A percentile compares a stretch with the other conserved stretches of the same genome.
Conservation (phyloP, 495 filamentous ascomycete genomes). For the Podospora pseudocomata region DNA sequence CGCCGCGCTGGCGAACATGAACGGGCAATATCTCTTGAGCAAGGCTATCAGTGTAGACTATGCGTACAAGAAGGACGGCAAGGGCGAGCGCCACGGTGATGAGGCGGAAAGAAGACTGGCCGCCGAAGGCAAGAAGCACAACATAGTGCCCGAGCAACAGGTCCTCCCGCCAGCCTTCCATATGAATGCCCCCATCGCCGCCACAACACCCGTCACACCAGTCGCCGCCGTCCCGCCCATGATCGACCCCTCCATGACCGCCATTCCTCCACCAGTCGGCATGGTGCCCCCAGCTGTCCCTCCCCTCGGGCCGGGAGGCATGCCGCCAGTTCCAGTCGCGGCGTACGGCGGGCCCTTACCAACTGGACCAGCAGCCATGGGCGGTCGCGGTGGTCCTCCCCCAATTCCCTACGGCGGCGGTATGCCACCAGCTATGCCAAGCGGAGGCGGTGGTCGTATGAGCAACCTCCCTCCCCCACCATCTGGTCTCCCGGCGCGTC, state of each 20-base stretch:
- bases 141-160: slow-evolving; percentile 70
- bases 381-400: slow-evolving; percentile 30
- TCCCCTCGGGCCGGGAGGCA: slow-evolving; percentile 26
- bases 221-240: slow-evolving; percentile 12
- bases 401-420: slow-evolving; percentile 27
- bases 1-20: slow-evolving; percentile 86
- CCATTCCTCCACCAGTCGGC: slow-evolving; percentile 34
- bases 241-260: slow-evolving; percentile 28
- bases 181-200: slow-evolving; percentile 34
- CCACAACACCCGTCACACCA: slow-evolving; percentile 11
- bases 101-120: slow-evolving; percentile 90
- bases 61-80: slow-evolving; percentile 98
- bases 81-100: slow-evolving; percentile 94
- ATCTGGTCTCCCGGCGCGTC: slow-evolving; percentile 71
- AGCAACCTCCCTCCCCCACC: slow-evolving; percentile 57
- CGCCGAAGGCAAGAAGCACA: slow-evolving; percentile 88
- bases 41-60: slow-evolving; percentile 95
- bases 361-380: slow-evolving; percentile 42
- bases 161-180: slow-evolving; percentile 55
- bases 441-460: slow-evolving; percentile 25
- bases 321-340: slow-evolving; percentile 25
- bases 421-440: slow-evolving; percentile 18
- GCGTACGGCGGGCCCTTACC: slow-evolving; percentile 9
- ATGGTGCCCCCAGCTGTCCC: background rate
- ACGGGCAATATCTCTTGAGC: slow-evolving; percentile 95